Conservation (phyloP, 805 yeast species). For the Yarrowia deformans region DNA sequence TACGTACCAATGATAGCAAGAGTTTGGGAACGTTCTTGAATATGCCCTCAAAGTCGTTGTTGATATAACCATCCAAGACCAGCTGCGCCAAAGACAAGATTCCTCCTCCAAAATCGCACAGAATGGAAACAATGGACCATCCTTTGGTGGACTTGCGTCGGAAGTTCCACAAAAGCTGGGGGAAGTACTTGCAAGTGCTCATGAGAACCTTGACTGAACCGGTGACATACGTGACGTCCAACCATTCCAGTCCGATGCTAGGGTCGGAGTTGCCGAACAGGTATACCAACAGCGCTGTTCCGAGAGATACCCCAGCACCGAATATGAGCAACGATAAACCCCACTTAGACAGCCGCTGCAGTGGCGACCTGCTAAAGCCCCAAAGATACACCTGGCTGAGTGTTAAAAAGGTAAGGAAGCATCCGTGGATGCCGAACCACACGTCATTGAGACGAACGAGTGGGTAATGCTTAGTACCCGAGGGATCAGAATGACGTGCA, state of each 20-base stretch:
- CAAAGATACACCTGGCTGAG: slow-evolving; percentile 52
- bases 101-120: slow-evolving; percentile 56
- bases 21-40: slow-evolving; percentile 56
- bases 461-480: slow-evolving; percentile 48
- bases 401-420: slow-evolving; percentile 50
- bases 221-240: slow-evolving; percentile 54
- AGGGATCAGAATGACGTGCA: slow-evolving; percentile 44
- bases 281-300: slow-evolving; percentile 45
- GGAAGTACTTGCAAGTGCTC: slow-evolving; percentile 58
- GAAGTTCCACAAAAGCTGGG: slow-evolving; percentile 56
- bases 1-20: slow-evolving; percentile 53
- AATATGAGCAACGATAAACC: slow-evolving; percentile 45
- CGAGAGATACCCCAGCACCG: slow-evolving; percentile 43
- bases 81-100: slow-evolving; percentile 54
- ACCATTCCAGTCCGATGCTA: slow-evolving; percentile 41
- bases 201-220: slow-evolving; percentile 57
- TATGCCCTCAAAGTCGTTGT: slow-evolving; percentile 49
- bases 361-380: slow-evolving; percentile 50
- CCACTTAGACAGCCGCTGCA: slow-evolving; percentile 46
- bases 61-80: slow-evolving; percentile 52
- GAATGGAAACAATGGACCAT: slow-evolving; percentile 54
- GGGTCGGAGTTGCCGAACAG: slow-evolving; percentile 16
- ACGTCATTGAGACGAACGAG: slow-evolving; percentile 56
- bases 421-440: slow-evolving; percentile 57
- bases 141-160: slow-evolving; percentile 57